Evolutionary conservation across 768 basidiomycete genomes (phyloP).

Genomic region (Leccinum boreale): DNA sequence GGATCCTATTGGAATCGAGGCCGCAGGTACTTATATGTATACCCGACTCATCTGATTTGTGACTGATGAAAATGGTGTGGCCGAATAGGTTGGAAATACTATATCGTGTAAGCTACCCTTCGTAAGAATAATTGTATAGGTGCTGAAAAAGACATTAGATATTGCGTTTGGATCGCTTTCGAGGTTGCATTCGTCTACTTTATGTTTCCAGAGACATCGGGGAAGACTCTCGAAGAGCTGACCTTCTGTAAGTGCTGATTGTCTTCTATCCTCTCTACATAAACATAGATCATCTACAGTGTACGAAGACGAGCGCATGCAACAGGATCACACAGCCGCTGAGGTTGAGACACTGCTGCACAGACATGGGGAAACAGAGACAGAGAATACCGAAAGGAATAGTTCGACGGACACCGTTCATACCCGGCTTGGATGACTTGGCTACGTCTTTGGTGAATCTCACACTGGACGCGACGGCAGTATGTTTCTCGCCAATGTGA

Average conservation of each 20-base stretch:
- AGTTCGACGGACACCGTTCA: not conserved
- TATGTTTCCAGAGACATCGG: conserved; percentile 21
- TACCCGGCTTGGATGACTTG: not conserved
- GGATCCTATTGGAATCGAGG: conserved; percentile 15
- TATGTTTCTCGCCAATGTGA: not conserved
- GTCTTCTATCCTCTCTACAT: not conserved
- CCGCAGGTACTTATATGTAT: conserved; percentile 1
- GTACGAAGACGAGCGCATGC: not conserved
- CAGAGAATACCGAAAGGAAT: not conserved
- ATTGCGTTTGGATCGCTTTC: conserved; percentile 13
- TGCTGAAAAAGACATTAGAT: conserved; percentile 5
- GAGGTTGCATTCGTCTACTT: conserved; percentile 15
- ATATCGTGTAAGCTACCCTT: conserved; percentile 9
- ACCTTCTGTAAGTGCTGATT: conserved; percentile 12
- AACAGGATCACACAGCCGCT: not conserved
- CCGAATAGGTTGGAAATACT: conserved; percentile 13
- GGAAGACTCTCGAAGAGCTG: conserved; percentile 18
- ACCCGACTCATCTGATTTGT: not conserved
- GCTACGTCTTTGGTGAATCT: not conserved
- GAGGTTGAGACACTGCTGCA: not conserved
- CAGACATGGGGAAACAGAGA: not conserved
- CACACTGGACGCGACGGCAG: not conserved
- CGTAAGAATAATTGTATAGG: fast-evolving
- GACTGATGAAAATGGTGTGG: not conserved
- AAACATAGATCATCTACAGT: not conserved